These are phyloP conservation scores for Laguncularia racemosa DNA, from an alignment of 345 rosid genomes.

Conservation along the genomic window DNA sequence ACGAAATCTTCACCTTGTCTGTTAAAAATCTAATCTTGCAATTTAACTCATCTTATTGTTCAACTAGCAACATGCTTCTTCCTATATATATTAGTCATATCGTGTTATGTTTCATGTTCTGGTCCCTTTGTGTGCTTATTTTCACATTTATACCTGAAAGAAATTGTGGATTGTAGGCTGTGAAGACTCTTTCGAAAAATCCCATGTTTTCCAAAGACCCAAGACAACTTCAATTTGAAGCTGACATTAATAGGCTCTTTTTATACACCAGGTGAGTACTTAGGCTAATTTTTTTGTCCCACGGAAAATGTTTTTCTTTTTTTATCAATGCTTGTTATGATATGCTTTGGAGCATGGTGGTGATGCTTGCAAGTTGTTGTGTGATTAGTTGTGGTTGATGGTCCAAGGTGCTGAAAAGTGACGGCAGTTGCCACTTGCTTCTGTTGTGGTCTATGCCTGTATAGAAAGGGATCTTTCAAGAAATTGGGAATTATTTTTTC, in stretches of 20 bases:
- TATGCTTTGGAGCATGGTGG: too few relatives aligned
- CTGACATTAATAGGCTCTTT: constrained; percentile 69
- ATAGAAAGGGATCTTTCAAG: too few relatives aligned
- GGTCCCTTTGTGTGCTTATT: not conserved
- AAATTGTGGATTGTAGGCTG: constrained; percentile 32
- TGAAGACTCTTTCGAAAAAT: constrained; percentile 57
- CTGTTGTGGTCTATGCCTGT: too few relatives aligned
- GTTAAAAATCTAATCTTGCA: not conserved
- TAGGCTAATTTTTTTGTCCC: not conserved
- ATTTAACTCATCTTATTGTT: not conserved
- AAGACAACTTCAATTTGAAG: constrained; percentile 71
- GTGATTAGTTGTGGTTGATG: too few relatives aligned
- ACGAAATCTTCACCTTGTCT: not conserved
- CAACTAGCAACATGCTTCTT: not conserved
- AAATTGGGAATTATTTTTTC: too few relatives aligned
- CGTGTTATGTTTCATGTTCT: too few relatives aligned
- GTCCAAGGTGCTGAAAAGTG: too few relatives aligned
- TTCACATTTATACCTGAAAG: too few relatives aligned
- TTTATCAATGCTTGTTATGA: too few relatives aligned
- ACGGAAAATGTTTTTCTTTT: not conserved
- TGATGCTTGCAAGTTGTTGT: too few relatives aligned
- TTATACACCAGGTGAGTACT: constrained; percentile 57
- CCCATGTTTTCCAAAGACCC: constrained; percentile 62
- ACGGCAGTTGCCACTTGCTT: too few relatives aligned
- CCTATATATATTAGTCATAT: too few relatives aligned